Base-by-base conservation (phyloP, 73 alveolate species). In the Loxodes magnus region DNA sequence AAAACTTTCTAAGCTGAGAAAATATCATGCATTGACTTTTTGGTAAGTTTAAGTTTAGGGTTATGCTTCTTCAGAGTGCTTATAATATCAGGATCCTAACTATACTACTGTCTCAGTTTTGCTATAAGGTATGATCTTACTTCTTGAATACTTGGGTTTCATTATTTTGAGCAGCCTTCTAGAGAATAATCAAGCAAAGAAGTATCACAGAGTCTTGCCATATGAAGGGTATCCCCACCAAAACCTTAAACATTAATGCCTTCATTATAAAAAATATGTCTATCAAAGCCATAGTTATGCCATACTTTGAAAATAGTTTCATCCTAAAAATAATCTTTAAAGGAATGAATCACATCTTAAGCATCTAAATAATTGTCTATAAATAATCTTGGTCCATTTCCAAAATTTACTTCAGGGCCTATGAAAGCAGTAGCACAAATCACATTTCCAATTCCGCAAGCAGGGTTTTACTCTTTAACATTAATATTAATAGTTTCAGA, bases 321-420 rank as follows among this genome's bases (percentile, higher is more conserved):
- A 59, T 82, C 74, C 48, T 87, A 93, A 15, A 87, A 51, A 50
- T 82, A 82, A 31, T 77, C 93, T 43, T 82, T 82, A 55, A 87
- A 87, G 42, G 48, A 75, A 36, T 36, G 30, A 2, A 87, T 65
- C 24, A 51, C 34, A 5, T 58, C 88, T 15, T 60, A 77, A n/a
- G 89, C 82, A 41, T 75, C 91, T 14, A 33, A 22, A 62, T 68
- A 83, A 39, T 84, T 84, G 67, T 88, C 95, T 20, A 88, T 70
- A 36, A 80, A 84, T 34, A 88, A 60, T 25, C 89, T 57, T 3
- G 97, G 94, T 0, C 97, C 97, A 56, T 74, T 77, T 2, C 97
- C 97, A 39, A 88, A 88, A 56, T 88, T 78, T 7, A 88, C 79
- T 31, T 88, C 97, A n/a, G 90, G 88, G 5, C 97, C 97, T 3